Conservation (phyloP, 2,329 filamentous ascomycete species). For the Tetracladium maxilliforme region DNA sequence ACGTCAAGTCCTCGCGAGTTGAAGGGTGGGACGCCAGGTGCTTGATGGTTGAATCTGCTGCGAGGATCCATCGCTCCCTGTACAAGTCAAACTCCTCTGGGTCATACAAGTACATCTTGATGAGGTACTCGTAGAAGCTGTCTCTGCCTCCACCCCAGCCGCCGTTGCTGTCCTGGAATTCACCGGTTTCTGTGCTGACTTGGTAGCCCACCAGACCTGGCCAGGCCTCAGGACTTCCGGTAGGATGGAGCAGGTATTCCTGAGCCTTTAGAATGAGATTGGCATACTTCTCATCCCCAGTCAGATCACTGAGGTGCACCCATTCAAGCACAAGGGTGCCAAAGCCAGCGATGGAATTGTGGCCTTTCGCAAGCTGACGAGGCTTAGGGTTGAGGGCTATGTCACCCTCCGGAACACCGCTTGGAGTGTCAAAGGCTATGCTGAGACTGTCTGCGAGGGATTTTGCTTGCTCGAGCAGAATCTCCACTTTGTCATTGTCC, state of each 20-base stretch:
- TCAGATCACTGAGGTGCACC: slow-evolving; percentile 61
- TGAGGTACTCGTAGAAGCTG: slow-evolving; percentile 73
- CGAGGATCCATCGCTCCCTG: slow-evolving; percentile 55
- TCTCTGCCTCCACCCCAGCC: slow-evolving; percentile 65
- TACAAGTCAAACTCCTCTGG: slow-evolving; percentile 43
- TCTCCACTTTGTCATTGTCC: slow-evolving; percentile 26
- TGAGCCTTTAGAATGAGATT: slow-evolving; percentile 50
- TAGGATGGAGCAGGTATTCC: slow-evolving; percentile 41
- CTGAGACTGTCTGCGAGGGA: slow-evolving; percentile 56
- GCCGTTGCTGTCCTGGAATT: slow-evolving; percentile 48
- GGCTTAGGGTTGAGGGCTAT: slow-evolving; percentile 39
- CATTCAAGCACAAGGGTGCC: slow-evolving; percentile 70
- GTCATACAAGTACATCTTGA: slow-evolving; percentile 78
- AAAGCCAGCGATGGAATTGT: slow-evolving; percentile 58
- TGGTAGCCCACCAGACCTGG: slow-evolving; percentile 57
- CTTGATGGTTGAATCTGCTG: slow-evolving; percentile 57
- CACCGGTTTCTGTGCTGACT: slow-evolving; percentile 46
- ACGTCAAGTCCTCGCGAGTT: slow-evolving; percentile 52
- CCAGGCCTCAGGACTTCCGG: slow-evolving; percentile 55
- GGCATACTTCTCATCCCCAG: slow-evolving; percentile 48
- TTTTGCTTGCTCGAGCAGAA: slow-evolving; percentile 49
- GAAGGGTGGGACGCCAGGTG: slow-evolving; percentile 52
- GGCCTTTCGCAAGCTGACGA: slow-evolving; percentile 25
- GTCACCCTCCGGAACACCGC: slow-evolving; percentile 57
- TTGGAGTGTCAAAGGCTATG: slow-evolving; percentile 59